A percentile compares a stretch with the other conserved stretches of the same genome.
Conservation (phyloP, 306 rosid species). For the Ziziphus jujuba region DNA sequence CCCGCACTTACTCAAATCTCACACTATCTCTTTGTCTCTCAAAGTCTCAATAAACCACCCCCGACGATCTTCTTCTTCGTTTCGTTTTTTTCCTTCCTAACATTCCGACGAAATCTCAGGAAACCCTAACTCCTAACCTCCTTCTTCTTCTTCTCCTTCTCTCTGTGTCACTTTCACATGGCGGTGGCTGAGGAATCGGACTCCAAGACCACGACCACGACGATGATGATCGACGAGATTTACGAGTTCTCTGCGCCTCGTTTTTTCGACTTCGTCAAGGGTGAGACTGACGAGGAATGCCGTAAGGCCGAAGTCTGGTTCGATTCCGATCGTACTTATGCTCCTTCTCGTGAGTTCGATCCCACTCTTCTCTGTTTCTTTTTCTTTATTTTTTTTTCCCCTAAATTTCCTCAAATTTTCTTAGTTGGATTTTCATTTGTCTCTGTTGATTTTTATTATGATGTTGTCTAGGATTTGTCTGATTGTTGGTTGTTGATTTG, state of each 20-base stretch:
- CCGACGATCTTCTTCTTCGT: not conserved
- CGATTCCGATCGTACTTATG: constrained; percentile 67
- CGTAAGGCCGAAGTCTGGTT: constrained; percentile 86
- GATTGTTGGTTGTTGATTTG: no score
- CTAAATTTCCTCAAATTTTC: not conserved
- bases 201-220: not conserved
- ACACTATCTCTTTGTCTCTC: not conserved
- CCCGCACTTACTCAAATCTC: not conserved
- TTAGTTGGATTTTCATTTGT: not conserved
- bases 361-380: not conserved
- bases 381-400: not conserved
- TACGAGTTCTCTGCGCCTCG: constrained; percentile 93
- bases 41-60: not conserved
- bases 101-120: no score
- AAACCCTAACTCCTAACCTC: not conserved
- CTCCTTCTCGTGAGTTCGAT: constrained; percentile 79
- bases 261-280: constrained; percentile 65
- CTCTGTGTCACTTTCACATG: constrained; percentile 19
- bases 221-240: constrained; percentile 55
- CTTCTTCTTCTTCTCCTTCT: not conserved
- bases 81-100: not conserved
- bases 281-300: constrained; percentile 55
- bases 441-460: not conserved
- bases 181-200: constrained; percentile 47
- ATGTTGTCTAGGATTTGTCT: not conserved